Evolutionary conservation across 2,329 filamentous ascomycete species (phyloP).

Genomic region (Calonectria pteridis): DNA sequence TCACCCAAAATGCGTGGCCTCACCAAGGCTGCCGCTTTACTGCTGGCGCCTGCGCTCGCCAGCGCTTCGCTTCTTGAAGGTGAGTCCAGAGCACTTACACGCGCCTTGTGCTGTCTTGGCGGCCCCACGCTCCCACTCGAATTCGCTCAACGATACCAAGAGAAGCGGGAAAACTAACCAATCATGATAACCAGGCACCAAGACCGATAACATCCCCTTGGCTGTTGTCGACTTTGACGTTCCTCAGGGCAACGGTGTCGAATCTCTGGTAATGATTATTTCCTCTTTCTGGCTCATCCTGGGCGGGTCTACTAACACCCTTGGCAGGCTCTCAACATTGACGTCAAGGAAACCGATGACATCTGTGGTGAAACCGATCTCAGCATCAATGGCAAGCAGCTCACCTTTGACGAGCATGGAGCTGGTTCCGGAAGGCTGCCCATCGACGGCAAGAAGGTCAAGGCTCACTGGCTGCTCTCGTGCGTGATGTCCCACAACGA

Average conservation of each 20-base stretch:
- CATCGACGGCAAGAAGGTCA: constrained; percentile 51
- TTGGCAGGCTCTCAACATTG: constrained; percentile 55
- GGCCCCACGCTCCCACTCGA: neutral
- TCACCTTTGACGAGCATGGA: constrained; percentile 55
- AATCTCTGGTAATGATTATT: constrained; percentile 19
- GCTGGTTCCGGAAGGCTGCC: constrained; percentile 57
- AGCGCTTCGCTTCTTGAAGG: constrained; percentile 17
- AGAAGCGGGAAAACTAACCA: neutral
- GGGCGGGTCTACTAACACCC: constrained; percentile 6
- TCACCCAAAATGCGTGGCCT: constrained; percentile 45
- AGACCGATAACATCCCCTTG: constrained; percentile 10
- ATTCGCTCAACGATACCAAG: neutral
- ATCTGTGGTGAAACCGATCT: constrained; percentile 61
- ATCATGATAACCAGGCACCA: neutral
- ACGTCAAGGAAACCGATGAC: constrained; percentile 59
- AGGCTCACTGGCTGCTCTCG: constrained; percentile 61
- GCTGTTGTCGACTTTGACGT: constrained; percentile 22
- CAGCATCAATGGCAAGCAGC: constrained; percentile 58
- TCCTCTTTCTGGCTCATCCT: neutral
- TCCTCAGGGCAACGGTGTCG: constrained; percentile 11
- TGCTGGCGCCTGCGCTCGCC: constrained; percentile 43
- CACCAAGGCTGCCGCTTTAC: constrained; percentile 42
- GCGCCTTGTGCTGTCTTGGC: neutral
- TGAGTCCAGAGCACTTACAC: constrained; percentile 25
- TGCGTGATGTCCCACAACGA: constrained; percentile 56